Conservation (phyloP, 352 stramenopile species). For the Hyaloperonospora arabidopsidis region DNA sequence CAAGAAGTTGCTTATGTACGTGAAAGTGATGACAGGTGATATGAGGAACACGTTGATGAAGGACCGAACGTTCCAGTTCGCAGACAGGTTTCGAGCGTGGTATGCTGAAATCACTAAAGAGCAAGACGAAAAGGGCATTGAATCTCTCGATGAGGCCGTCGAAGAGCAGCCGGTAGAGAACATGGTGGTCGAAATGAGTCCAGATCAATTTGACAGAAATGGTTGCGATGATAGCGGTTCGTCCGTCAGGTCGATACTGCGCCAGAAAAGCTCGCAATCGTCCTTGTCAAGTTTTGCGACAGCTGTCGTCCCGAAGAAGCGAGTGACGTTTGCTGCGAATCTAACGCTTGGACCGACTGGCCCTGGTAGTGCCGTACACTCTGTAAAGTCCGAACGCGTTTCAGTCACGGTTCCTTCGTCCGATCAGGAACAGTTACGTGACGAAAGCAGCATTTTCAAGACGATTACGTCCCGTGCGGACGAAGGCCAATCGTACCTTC, state of each 20-base stretch:
- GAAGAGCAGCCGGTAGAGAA: slow-evolving; percentile 18
- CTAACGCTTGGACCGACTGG: not conserved
- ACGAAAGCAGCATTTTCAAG: slow-evolving; percentile 6
- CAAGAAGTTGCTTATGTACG: slow-evolving; percentile 57
- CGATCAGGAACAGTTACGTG: slow-evolving; percentile 5
- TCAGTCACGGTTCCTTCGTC: not conserved
- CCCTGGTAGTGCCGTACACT: not conserved
- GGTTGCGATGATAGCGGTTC: slow-evolving; percentile 6
- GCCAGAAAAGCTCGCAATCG: slow-evolving; percentile 5
- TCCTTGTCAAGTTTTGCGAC: not conserved
- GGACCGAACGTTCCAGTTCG: slow-evolving; percentile 45
- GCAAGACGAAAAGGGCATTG: not conserved
- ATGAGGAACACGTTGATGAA: slow-evolving; percentile 28
- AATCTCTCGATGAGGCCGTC: slow-evolving; percentile 9
- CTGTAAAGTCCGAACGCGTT: slow-evolving; percentile 1
- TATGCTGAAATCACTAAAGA: slow-evolving; percentile 20
- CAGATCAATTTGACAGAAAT: slow-evolving; percentile 7
- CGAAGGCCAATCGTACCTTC: slow-evolving; percentile 40
- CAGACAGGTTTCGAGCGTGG: slow-evolving; percentile 47
- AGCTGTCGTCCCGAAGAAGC: slow-evolving; percentile 12
- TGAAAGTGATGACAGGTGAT: slow-evolving; percentile 39
- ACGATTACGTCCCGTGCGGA: slow-evolving; percentile 18
- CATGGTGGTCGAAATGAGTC: slow-evolving; percentile 22
- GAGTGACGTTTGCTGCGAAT: slow-evolving; percentile 23
- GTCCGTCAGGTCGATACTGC: slow-evolving; percentile 7